Conservation (phyloP, 2,329 filamentous ascomycete species). For the Septoria linicola region DNA sequence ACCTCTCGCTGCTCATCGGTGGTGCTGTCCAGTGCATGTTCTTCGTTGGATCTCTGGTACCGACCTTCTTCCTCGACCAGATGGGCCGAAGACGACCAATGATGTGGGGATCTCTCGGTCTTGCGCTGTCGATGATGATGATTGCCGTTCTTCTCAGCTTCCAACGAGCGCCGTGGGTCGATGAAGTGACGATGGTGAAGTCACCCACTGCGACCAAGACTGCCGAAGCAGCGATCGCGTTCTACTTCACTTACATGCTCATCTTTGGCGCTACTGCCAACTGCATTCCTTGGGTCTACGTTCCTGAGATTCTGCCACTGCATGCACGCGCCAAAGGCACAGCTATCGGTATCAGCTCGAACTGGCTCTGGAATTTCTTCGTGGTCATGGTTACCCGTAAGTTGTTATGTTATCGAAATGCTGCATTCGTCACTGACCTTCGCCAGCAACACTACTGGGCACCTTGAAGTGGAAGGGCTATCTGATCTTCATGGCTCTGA, state of each 20-base stretch:
- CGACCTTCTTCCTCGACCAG: slow-evolving; percentile 48
- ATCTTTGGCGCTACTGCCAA: slow-evolving; percentile 45
- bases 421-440: slow-evolving; percentile 17
- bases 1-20: slow-evolving; percentile 49
- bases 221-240: slow-evolving; percentile 48
- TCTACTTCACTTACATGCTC: slow-evolving; percentile 50
- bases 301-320: slow-evolving; percentile 52
- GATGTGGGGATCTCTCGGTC: slow-evolving; percentile 38
- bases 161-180: slow-evolving; percentile 35
- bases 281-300: slow-evolving; percentile 53
- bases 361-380: slow-evolving; percentile 53
- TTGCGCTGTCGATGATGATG: slow-evolving; percentile 44
- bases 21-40: slow-evolving; percentile 47
- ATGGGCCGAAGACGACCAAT: slow-evolving; percentile 40
- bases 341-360: slow-evolving; percentile 50
- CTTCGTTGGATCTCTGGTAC: slow-evolving; percentile 46
- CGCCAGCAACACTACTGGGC: slow-evolving; percentile 12
- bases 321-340: slow-evolving; percentile 52
- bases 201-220: slow-evolving; percentile 39
- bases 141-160: slow-evolving; percentile 47
- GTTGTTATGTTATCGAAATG: neutral
- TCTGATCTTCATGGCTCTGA: slow-evolving; percentile 53
- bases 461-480: slow-evolving; percentile 52
- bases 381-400: slow-evolving; percentile 29
- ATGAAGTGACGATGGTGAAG: too few relatives aligned